Conservation (phyloP, 768 basidiomycete species). For the Phanerodontia chrysosporium region DNA sequence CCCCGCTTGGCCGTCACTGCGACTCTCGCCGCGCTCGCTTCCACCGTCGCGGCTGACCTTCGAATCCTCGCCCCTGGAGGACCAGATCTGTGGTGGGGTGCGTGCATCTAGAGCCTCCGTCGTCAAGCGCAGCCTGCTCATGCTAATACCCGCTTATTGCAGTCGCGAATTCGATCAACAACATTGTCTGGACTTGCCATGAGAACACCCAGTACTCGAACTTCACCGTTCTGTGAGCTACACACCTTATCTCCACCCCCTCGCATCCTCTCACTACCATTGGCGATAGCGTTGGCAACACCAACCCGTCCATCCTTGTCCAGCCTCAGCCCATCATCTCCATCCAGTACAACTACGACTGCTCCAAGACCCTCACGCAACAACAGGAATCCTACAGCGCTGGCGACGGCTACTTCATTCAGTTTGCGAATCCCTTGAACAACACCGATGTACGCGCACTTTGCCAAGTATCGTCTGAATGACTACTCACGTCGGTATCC, state of each 20-base stretch:
- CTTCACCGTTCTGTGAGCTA: slow-evolving; percentile 53
- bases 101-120: slow-evolving; percentile 19
- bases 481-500: background rate
- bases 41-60: slow-evolving; percentile 38
- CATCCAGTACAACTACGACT: slow-evolving; percentile 51
- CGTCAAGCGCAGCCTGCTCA: background rate
- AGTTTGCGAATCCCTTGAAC: slow-evolving; percentile 48
- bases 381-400: slow-evolving; percentile 37
- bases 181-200: slow-evolving; percentile 54
- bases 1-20: slow-evolving; percentile 28
- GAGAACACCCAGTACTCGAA: slow-evolving; percentile 29
- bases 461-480: background rate
- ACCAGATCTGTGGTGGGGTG: slow-evolving; percentile 57
- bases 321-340: slow-evolving; percentile 45
- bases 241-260: background rate
- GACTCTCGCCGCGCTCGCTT: slow-evolving; percentile 35
- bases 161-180: slow-evolving; percentile 58
- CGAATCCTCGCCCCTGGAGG: slow-evolving; percentile 41
- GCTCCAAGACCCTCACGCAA: slow-evolving; percentile 48
- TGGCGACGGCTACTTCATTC: slow-evolving; percentile 47
- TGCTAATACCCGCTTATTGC: slow-evolving; percentile 1
- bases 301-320: slow-evolving; percentile 34
- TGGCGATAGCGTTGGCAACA: slow-evolving; percentile 39
- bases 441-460: slow-evolving; percentile 39
- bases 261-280: slow-evolving; percentile 13